A percentile compares a stretch with the other conserved stretches of the same genome.
Conservation (phyloP, 768 basidiomycete genomes). For the Chalciporus chontae region DNA sequence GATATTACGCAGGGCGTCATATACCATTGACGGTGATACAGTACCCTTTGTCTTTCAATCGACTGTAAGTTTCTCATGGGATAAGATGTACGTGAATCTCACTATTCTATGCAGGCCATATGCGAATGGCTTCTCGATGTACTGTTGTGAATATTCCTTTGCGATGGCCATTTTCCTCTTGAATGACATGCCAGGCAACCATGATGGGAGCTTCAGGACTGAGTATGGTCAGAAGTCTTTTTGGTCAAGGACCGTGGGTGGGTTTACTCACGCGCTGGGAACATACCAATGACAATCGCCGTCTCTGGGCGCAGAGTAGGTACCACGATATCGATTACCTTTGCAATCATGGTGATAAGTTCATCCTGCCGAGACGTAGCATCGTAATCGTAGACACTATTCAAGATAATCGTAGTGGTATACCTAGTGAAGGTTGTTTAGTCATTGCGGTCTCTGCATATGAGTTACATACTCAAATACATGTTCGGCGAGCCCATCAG, state of each 20-base stretch:
- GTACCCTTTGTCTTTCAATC: not conserved
- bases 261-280: conserved; percentile 5
- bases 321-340: not conserved
- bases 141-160: not conserved
- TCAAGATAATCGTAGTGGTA: conserved; percentile 3
- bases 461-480: not conserved
- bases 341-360: not conserved
- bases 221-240: no score
- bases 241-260: not conserved
- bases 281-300: not conserved
- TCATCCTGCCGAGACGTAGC: conserved; percentile 3
- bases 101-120: conserved; percentile 1
- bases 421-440: not conserved
- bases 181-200: conserved; percentile 4
- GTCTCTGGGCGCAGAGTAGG: not conserved
- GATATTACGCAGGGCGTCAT: not conserved
- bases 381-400: conserved; percentile 11
- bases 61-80: not conserved
- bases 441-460: no score
- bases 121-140: conserved; percentile 3
- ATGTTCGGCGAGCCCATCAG: not conserved
- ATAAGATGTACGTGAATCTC: not conserved
- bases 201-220: conserved; percentile 6
- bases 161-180: not conserved
- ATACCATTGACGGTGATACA: not conserved